Conservation (phyloP, 2,329 filamentous ascomycete genomes). For the Aspergillus sp. region DNA sequence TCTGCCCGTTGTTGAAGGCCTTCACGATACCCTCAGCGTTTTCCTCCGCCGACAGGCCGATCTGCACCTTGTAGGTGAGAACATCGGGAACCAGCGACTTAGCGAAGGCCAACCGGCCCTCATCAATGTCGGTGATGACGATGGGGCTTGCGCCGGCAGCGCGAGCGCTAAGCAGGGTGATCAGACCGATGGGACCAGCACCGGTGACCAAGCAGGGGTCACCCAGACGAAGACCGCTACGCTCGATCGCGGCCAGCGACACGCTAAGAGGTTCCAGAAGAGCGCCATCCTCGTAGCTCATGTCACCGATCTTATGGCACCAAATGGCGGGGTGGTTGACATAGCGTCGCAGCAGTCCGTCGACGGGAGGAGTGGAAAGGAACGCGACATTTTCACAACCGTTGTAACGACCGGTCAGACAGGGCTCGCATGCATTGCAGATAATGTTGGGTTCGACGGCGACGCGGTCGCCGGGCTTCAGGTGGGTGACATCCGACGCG, state of each 20-base stretch:
- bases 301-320: conserved; percentile 94
- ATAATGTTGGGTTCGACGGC: conserved; percentile 93
- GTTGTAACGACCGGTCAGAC: conserved; percentile 90
- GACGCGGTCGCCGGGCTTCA: conserved; percentile 85
- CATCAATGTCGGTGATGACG: conserved; percentile 92
- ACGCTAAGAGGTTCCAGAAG: conserved; percentile 89
- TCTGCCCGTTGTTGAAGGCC: conserved; percentile 58
- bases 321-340: conserved; percentile 92
- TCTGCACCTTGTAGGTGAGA: conserved; percentile 63
- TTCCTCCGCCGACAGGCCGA: conserved; percentile 60
- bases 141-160: conserved; percentile 88
- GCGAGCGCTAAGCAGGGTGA: conserved; percentile 78
- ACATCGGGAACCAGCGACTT: conserved; percentile 78
- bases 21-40: conserved; percentile 67
- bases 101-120: conserved; percentile 79
- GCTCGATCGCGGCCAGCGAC: conserved; percentile 81
- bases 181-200: conserved; percentile 89
- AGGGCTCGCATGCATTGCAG: conserved; percentile 87
- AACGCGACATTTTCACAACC: conserved; percentile 85
- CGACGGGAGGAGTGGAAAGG: conserved; percentile 84
- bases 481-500: conserved; percentile 67
- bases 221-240: conserved; percentile 76
- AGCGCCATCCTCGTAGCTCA: conserved; percentile 89
- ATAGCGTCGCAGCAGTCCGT: conserved; percentile 84
- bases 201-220: conserved; percentile 88